phyloP scores from a whole-genome alignment of 495 filamentous ascomycete species.

The Hypoxylon cercidicola region DNA sequence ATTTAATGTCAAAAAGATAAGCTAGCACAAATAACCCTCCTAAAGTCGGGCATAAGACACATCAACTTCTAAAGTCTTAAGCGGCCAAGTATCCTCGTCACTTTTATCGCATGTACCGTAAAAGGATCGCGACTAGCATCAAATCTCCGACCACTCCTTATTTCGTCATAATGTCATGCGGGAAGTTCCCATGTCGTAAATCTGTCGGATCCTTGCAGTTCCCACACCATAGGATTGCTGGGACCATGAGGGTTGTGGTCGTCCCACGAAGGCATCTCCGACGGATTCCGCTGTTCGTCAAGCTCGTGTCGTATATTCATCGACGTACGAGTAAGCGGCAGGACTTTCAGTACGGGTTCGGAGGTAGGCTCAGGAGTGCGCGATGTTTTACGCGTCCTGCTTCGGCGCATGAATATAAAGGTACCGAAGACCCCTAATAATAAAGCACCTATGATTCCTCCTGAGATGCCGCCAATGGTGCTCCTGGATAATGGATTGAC shows the following conservation, averaged over 20 bases:
- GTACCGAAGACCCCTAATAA: conserved; percentile 3
- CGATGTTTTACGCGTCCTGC: neutral
- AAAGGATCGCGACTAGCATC: no score
- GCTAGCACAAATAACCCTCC: no score
- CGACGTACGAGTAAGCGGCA: no score
- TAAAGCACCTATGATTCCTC: conserved; percentile 20
- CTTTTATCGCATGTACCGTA: no score
- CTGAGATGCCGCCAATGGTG: conserved; percentile 19
- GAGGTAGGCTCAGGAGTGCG: neutral
- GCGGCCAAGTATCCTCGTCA: no score
- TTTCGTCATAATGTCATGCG: neutral
- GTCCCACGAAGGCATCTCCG: conserved; percentile 22
- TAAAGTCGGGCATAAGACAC: no score
- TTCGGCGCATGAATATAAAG: conserved; percentile 23
- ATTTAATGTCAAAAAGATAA: no score
- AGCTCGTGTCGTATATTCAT: conserved; percentile 11
- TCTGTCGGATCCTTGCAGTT: neutral
- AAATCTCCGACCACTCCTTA: no score
- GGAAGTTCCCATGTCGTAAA: neutral
- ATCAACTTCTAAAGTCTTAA: no score
- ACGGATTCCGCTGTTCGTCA: conserved; percentile 1
- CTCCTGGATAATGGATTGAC: neutral
- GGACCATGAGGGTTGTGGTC: neutral
- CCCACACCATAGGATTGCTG: conserved; percentile 13
- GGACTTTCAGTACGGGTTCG: neutral